Percentiles rank a stretch among this genome's conserved stretches.
Evolutionary conservation across 208 protist species (phyloP).

Genomic region (Trichomonas tenax): DNA sequence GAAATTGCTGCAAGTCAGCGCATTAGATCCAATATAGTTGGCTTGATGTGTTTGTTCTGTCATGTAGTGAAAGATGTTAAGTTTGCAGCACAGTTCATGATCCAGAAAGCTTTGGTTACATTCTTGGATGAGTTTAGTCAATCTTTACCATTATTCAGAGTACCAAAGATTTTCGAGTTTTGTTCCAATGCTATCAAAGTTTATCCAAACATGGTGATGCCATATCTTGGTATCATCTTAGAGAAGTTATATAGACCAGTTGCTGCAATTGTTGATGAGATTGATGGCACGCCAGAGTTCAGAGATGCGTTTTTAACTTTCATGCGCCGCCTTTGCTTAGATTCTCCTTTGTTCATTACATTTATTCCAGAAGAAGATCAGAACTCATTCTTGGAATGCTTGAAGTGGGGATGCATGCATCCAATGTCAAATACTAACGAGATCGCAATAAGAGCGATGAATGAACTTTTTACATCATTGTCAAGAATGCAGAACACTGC

Average conservation of each 20-base stretch:
- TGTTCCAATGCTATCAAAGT: background rate
- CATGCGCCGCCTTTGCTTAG: background rate
- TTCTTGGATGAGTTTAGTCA: background rate
- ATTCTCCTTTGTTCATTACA: background rate
- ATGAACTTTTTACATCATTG: background rate
- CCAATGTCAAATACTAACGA: background rate
- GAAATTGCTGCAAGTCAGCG: background rate
- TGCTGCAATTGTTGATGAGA: background rate
- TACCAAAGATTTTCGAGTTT: background rate
- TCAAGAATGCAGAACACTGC: background rate
- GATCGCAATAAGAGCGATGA: background rate
- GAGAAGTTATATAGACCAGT: background rate
- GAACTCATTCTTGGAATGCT: background rate
- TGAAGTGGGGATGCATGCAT: background rate
- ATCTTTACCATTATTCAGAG: background rate
- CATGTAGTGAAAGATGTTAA: background rate
- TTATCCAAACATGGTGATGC: background rate
- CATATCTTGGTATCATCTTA: background rate
- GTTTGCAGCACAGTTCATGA: background rate
- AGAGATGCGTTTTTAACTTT: background rate
- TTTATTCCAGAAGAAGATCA: background rate
- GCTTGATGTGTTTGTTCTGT: background rate
- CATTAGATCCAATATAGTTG: background rate
- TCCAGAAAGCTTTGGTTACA: background rate
- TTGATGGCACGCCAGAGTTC: background rate